phyloP scores from a whole-genome alignment of 805 yeast genomes.

The Candida glaebosa region DNA sequence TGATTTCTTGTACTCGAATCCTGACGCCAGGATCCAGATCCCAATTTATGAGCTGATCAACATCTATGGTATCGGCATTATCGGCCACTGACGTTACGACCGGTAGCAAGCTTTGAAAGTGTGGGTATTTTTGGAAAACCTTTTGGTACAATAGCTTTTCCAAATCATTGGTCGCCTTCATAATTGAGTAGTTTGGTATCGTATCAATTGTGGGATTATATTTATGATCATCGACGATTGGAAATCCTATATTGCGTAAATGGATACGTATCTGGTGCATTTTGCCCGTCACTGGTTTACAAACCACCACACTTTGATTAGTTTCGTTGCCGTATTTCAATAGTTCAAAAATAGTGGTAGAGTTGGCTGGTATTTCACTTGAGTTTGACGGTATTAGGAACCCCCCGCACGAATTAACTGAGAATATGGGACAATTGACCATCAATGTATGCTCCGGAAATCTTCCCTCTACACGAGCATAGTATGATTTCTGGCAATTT shows the following conservation, averaged over 20 bases:
- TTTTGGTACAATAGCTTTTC: slow-evolving; percentile 23
- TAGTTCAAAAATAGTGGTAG: slow-evolving; percentile 31
- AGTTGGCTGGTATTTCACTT: slow-evolving; percentile 21
- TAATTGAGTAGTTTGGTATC: slow-evolving; percentile 11
- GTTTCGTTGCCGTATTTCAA: slow-evolving; percentile 23
- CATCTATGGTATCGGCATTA: slow-evolving; percentile 11
- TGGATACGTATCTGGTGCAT: slow-evolving; percentile 60
- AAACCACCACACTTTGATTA: slow-evolving; percentile 43
- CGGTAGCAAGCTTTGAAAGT: slow-evolving; percentile 9
- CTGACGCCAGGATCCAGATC: slow-evolving; percentile 9
- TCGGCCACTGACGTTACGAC: slow-evolving; percentile 9
- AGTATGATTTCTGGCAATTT: slow-evolving; percentile 36
- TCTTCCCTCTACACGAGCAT: slow-evolving; percentile 42
- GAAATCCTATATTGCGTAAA: slow-evolving; percentile 61
- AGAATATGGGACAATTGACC: slow-evolving; percentile 40
- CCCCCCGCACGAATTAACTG: slow-evolving; percentile 31
- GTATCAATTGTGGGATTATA: slow-evolving; percentile 20
- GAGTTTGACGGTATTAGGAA: slow-evolving; percentile 29
- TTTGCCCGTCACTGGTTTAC: slow-evolving; percentile 50
- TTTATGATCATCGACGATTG: slow-evolving; percentile 75
- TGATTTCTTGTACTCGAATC: slow-evolving; percentile 16
- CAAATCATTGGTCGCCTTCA: slow-evolving; percentile 15
- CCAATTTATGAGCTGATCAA: slow-evolving; percentile 13
- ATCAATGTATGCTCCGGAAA: slow-evolving; percentile 30
- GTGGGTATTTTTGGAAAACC: slow-evolving; percentile 15